Conservation (phyloP, 345 rosid genomes). For the Eucalyptus urophylla region DNA sequence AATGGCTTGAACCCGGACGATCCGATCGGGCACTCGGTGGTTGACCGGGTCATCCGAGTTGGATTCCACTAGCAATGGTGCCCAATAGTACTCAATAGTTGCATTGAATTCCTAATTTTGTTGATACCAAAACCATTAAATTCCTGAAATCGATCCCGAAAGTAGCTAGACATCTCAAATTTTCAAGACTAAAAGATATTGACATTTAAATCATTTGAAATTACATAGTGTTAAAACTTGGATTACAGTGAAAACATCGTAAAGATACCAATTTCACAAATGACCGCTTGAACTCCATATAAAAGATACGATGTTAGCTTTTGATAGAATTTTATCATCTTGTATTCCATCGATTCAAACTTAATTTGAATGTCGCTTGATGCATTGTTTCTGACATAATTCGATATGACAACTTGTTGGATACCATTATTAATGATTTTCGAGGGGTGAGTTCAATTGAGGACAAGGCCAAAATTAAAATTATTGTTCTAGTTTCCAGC, state of each 20-base stretch:
- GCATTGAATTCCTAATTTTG: constrained; percentile 66
- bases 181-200: background rate
- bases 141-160: background rate
- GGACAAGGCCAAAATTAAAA: background rate
- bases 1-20: constrained; percentile 68
- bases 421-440: background rate
- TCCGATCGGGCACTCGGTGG: constrained; percentile 61
- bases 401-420: background rate
- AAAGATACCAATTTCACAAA: background rate
- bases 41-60: constrained; percentile 77
- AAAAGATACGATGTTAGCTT: background rate
- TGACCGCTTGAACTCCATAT: background rate
- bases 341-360: background rate
- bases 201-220: background rate
- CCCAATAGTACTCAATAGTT: constrained; percentile 83
- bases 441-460: background rate
- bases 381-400: background rate
- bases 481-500: background rate
- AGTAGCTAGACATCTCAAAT: background rate
- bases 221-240: background rate
- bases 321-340: background rate
- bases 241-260: background rate
- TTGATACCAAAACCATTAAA: background rate
- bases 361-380: background rate
- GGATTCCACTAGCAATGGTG: constrained; percentile 86